These are phyloP conservation scores for Smithsoniella earleae DNA, from an alignment of 163 green algal species.

Conservation along the genomic window DNA sequence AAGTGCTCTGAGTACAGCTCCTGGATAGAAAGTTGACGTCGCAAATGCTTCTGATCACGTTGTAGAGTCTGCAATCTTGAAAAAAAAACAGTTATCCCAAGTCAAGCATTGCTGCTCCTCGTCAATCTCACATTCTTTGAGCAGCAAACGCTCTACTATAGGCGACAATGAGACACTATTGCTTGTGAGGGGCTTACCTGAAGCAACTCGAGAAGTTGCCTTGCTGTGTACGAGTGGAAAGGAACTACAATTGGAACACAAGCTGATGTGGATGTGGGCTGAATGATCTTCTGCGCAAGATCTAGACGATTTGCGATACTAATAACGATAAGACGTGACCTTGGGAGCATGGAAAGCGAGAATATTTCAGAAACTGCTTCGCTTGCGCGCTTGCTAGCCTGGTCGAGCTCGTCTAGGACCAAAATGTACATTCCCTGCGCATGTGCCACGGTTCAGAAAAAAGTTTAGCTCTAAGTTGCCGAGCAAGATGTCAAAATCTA, in stretches of 20 bases:
- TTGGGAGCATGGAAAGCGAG: background rate
- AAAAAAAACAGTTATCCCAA: too few species aligned
- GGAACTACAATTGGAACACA: too few species aligned
- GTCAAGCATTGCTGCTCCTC: too few species aligned
- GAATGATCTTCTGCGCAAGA: background rate
- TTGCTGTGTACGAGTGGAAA: conserved; percentile 28
- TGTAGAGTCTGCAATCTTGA: too few species aligned
- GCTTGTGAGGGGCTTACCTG: too few species aligned
- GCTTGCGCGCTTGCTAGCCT: conserved; percentile 2
- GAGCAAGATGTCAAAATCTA: too few species aligned
- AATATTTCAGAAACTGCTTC: conserved; percentile 12
- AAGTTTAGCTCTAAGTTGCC: too few species aligned
- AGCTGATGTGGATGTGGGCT: background rate
- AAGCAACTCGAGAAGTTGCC: conserved; percentile 5
- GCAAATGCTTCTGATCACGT: too few species aligned
- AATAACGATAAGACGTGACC: conserved; percentile 2
- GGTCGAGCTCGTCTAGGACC: conserved; percentile 9
- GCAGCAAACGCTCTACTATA: too few species aligned
- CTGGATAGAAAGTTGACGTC: conserved; percentile 12
- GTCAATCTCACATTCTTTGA: too few species aligned
- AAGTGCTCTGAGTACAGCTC: conserved; percentile 35
- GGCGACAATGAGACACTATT: too few species aligned
- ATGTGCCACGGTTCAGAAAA: too few species aligned
- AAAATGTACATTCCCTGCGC: conserved; percentile 8
- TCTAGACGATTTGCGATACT: conserved; percentile 21